These are phyloP conservation scores for Termitomyces sp. DNA, from an alignment of 768 basidiomycete species.

Conservation along the genomic window DNA sequence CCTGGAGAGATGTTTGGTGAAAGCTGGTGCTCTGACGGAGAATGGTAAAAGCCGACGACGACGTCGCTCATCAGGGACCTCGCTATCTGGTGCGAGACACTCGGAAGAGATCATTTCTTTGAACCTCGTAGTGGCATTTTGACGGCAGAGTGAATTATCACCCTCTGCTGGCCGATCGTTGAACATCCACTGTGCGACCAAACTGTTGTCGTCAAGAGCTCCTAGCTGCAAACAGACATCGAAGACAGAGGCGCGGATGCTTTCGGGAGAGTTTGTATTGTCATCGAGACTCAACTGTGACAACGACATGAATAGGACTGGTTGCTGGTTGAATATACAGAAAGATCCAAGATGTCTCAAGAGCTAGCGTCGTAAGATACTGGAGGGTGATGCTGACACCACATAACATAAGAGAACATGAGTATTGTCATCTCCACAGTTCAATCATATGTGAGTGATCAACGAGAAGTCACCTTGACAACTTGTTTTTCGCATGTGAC, in stretches of 20 bases:
- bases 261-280: not conserved
- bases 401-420: not conserved
- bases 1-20: not conserved
- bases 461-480: not conserved
- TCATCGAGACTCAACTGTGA: not conserved
- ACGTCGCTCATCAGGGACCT: not conserved
- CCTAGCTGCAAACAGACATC: constrained; percentile 27
- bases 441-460: not conserved
- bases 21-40: constrained; percentile 4
- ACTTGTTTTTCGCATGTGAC: not conserved
- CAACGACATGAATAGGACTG: not conserved
- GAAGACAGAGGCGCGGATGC: constrained; percentile 22
- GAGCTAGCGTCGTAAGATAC: not conserved
- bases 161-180: constrained; percentile 14
- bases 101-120: constrained; percentile 12
- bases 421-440: not conserved
- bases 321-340: not conserved
- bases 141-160: not conserved
- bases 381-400: not conserved
- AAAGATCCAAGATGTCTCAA: not conserved
- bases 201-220: constrained; percentile 24
- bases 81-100: not conserved
- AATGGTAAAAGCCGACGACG: constrained; percentile 5
- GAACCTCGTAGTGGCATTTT: constrained; percentile 9
- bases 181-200: constrained; percentile 27